Conservation (phyloP, 768 basidiomycete genomes). For the Suillus lakei region DNA sequence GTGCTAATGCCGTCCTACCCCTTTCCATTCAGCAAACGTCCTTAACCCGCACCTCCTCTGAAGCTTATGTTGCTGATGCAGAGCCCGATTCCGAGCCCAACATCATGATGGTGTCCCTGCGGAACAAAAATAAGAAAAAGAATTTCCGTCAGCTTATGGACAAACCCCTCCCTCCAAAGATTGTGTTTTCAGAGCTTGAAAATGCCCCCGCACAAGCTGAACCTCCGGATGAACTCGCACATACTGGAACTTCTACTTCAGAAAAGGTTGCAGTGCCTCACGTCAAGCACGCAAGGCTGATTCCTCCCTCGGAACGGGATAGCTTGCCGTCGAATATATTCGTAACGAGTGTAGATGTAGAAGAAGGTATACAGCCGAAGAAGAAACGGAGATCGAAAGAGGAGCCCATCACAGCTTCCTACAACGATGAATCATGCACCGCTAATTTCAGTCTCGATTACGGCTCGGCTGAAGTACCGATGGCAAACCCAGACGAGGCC, state of each 20-base stretch:
- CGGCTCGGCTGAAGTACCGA: neutral
- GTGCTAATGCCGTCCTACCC: conserved; percentile 51
- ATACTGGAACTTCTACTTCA: conserved; percentile 13
- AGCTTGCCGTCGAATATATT: conserved; percentile 64
- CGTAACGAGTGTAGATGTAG: conserved; percentile 76
- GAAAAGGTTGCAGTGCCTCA: neutral
- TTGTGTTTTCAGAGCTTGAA: conserved; percentile 49
- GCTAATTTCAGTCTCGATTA: conserved; percentile 24
- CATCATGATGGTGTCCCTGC: conserved; percentile 44
- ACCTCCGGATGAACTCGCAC: conserved; percentile 4
- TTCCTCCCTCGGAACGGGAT: conserved; percentile 69
- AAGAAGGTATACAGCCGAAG: conserved; percentile 43
- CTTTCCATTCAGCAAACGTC: conserved; percentile 27
- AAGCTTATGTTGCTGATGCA: conserved; percentile 15
- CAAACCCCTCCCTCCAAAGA: conserved; percentile 50
- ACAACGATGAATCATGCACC: conserved; percentile 7
- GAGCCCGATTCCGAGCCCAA: conserved; percentile 19
- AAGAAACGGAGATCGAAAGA: conserved; percentile 32
- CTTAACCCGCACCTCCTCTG: neutral
- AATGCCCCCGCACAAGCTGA: conserved; percentile 5
- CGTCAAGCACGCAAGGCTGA: conserved; percentile 39
- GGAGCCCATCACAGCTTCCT: conserved; percentile 22
- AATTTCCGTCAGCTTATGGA: conserved; percentile 62
- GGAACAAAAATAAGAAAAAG: conserved; percentile 78
- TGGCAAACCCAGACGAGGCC: neutral